Conservation (phyloP, 2,329 filamentous ascomycete genomes). For the Didymosphaeria variabile region DNA sequence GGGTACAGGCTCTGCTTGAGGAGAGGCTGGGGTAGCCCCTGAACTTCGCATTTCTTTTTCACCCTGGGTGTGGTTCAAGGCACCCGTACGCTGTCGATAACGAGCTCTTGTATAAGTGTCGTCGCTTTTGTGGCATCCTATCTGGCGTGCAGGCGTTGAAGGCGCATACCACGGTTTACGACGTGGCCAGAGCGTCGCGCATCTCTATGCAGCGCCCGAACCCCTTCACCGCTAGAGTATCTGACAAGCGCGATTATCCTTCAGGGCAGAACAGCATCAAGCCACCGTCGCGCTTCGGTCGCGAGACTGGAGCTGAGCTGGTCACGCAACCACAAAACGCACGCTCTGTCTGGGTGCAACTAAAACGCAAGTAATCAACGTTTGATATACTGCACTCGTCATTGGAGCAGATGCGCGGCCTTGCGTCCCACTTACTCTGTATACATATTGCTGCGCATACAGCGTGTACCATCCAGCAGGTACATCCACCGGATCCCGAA, state of each 20-base stretch:
- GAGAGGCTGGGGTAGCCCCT: conserved; percentile 66
- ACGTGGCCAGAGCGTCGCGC: conserved; percentile 26
- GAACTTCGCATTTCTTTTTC: conserved; percentile 20
- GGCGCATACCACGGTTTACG: conserved; percentile 11
- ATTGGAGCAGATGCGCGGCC: conserved; percentile 21
- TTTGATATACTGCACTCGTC: conserved; percentile 19
- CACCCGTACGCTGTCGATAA: conserved; percentile 16
- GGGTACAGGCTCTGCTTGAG: conserved; percentile 75
- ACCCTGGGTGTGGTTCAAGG: conserved; percentile 19
- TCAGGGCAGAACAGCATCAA: conserved; percentile 2
- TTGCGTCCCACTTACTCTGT: conserved; percentile 18
- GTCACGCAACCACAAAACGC: neutral
- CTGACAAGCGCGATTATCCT: conserved; percentile 18
- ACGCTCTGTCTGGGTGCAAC: conserved; percentile 12
- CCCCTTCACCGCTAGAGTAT: conserved; percentile 32
- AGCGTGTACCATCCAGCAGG: conserved; percentile 29
- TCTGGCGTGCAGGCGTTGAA: conserved; percentile 7
- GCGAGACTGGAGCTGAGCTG: conserved; percentile 11
- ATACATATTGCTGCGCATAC: conserved; percentile 42
- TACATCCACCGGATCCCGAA: conserved; percentile 35
- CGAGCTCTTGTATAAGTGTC: conserved; percentile 13
- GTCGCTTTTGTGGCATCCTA: conserved; percentile 5
- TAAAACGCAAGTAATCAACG: conserved; percentile 16
- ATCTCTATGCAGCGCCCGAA: conserved; percentile 20
- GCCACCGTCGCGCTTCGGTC: conserved; percentile 3